Percentiles rank a stretch among this genome's conserved stretches.
Conservation (phyloP, 768 basidiomycete genomes). For the Lepiota subincarnata region DNA sequence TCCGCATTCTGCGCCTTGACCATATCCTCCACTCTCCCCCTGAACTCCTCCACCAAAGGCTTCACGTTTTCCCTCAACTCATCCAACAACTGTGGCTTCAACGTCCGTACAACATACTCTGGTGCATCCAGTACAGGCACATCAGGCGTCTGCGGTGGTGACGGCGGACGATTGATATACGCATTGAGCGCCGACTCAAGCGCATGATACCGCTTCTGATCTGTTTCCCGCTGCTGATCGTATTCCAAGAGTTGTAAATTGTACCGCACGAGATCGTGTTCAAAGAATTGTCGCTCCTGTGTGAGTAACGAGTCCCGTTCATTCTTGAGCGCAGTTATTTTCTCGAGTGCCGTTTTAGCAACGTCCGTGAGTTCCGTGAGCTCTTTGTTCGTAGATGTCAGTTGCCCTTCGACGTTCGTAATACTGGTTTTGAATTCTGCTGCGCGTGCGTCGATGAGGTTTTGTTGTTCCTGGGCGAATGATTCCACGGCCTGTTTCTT, state of each 20-base stretch:
- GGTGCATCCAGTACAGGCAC: neutral
- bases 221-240: constrained; percentile 12
- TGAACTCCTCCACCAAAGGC: constrained; percentile 17
- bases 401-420: neutral
- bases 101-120: constrained; percentile 16
- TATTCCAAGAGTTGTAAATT: constrained; percentile 13
- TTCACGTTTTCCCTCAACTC: constrained; percentile 13
- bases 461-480: neutral
- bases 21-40: constrained; percentile 15
- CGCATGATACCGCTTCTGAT: constrained; percentile 12
- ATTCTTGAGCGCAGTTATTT: neutral
- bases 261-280: constrained; percentile 6
- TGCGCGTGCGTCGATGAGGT: neutral
- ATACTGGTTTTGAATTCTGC: neutral
- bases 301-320: neutral
- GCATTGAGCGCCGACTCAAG: constrained; percentile 21
- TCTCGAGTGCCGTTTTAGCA: neutral
- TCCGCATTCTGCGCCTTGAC: constrained; percentile 17
- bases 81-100: constrained; percentile 17
- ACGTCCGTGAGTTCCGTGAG: neutral
- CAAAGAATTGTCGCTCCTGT: neutral
- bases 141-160: constrained; percentile 4
- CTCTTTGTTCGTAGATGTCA: neutral
- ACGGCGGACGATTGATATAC: constrained; percentile 16
- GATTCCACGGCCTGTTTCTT: neutral